Evolutionary conservation across 441 rosid genomes (phyloP), one percentile per base, ranked within the genome.

Genomic region (Sinapis alba): DNA sequence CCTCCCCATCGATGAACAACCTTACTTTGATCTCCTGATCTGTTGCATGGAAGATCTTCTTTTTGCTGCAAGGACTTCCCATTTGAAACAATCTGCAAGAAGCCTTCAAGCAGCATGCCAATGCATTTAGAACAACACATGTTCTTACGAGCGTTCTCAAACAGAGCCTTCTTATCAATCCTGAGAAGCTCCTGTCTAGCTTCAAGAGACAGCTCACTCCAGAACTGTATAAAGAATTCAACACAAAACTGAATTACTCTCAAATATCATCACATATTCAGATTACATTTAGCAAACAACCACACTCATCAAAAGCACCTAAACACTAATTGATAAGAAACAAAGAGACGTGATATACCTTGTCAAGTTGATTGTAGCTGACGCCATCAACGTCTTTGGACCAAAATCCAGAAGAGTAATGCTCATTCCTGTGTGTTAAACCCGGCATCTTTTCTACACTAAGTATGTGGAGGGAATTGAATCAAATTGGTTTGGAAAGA

Each of bases 111-210:
- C 38, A 95, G 84, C 43, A 91, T 83, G 23, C 99, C 97, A 63
- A 88, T 87, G 82, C 99, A 95, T 83, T 96, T 87, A 23, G 99
- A 95, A 69, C 99, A 95, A 69, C 89, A 93, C 93, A 93, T 87
- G 80, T 90, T 90, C 86, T 89, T 95, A 20, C 96, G 95, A 78
- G 98, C 97, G 84, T 86, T 97, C 87, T 91, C 97, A 79, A 93
- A 83, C 23, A 95, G 75, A 64, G 88, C 83, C 73, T 91, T 98
- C 79, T 90, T 95, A 80, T 95, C 96, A 69, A 93, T 84, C 85
- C 81, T 85, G 69, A 95, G 80, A 15, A 95, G 92, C 82, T 86
- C 83, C 72, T 85, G 86, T 65, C 96, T 83, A 24, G 87, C 88
- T 84, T 84, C 84, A 6, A 66, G 80, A 2, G 96, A 66, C 68